A percentile compares a stretch with the other conserved stretches of the same genome.
Conservation (phyloP, 140 eudicot species). For the Bidens hawaiensis region DNA sequence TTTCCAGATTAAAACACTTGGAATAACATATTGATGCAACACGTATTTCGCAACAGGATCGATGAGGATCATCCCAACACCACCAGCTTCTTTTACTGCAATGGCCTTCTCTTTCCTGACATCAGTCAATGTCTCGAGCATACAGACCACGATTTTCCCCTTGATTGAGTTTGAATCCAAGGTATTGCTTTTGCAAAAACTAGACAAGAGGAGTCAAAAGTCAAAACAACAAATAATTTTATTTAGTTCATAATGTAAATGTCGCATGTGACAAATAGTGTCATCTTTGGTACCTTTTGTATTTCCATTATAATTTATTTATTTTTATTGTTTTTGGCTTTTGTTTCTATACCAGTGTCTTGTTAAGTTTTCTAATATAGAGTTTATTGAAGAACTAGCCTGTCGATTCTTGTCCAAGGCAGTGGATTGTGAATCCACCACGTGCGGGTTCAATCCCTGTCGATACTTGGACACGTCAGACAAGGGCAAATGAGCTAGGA, state of each 20-base stretch:
- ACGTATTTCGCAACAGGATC: constrained; percentile 40
- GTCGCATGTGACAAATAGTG: neutral
- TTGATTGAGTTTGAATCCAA: constrained; percentile 46
- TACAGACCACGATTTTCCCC: constrained; percentile 65
- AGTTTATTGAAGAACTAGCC: too few relatives aligned
- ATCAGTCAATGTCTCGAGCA: constrained; percentile 29
- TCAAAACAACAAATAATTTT: neutral
- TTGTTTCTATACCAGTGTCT: neutral
- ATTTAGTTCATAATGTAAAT: neutral
- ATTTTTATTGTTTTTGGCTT: neutral
- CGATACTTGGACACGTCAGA: too few relatives aligned
- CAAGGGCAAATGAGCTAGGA: too few relatives aligned
- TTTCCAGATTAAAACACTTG: constrained; percentile 28
- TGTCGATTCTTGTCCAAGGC: too few relatives aligned
- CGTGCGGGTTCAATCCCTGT: too few relatives aligned
- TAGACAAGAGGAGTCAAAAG: constrained; percentile 15
- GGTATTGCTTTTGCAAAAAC: constrained; percentile 56
- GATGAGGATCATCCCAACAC: constrained; percentile 52
- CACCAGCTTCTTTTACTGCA: constrained; percentile 46
- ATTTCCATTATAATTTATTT: neutral
- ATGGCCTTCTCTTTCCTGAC: constrained; percentile 31
- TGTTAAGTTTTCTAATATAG: too few relatives aligned
- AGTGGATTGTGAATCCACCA: too few relatives aligned
- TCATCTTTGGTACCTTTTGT: neutral
- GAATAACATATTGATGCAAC: constrained; percentile 33